Evolutionary conservation across 257 asterid genomes (phyloP).

Genomic region (Ilex asprella): DNA sequence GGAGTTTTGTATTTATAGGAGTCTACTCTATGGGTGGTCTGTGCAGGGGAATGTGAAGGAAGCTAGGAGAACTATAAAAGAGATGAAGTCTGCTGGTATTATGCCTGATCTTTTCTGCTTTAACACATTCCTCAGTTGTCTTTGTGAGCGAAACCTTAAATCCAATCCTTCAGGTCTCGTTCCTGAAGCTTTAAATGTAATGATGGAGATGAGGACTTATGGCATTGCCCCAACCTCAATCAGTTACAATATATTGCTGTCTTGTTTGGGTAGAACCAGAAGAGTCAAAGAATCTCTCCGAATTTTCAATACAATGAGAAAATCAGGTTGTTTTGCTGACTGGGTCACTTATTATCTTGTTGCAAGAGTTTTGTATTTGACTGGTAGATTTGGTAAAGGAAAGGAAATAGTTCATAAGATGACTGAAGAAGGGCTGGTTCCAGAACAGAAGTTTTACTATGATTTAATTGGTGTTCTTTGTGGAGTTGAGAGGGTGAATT

Average conservation of each 20-base stretch:
- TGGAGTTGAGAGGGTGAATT: background rate
- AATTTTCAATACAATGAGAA: background rate
- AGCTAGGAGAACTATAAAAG: background rate
- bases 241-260: slow-evolving; percentile 3
- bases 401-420: background rate
- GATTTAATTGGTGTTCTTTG: slow-evolving; percentile 1
- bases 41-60: background rate
- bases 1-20: background rate
- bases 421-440: background rate
- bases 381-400: slow-evolving; percentile 2
- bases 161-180: slow-evolving; percentile 2
- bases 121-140: background rate
- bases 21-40: slow-evolving; percentile 1
- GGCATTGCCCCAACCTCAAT: background rate
- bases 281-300: slow-evolving; percentile 2
- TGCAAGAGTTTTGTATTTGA: slow-evolving; percentile 1
- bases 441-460: background rate
- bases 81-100: slow-evolving; percentile 3
- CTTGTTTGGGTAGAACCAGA: slow-evolving; percentile 2
- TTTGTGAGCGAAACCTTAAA: background rate
- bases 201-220: slow-evolving; percentile 2
- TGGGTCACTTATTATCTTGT: slow-evolving; percentile 2
- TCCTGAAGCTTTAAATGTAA: slow-evolving; percentile 1
- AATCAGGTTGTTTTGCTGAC: background rate
- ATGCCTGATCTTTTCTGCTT: slow-evolving; percentile 1